Evolutionary conservation across 2,329 filamentous ascomycete genomes (phyloP).

Genomic region (Aspergillus sp.): DNA sequence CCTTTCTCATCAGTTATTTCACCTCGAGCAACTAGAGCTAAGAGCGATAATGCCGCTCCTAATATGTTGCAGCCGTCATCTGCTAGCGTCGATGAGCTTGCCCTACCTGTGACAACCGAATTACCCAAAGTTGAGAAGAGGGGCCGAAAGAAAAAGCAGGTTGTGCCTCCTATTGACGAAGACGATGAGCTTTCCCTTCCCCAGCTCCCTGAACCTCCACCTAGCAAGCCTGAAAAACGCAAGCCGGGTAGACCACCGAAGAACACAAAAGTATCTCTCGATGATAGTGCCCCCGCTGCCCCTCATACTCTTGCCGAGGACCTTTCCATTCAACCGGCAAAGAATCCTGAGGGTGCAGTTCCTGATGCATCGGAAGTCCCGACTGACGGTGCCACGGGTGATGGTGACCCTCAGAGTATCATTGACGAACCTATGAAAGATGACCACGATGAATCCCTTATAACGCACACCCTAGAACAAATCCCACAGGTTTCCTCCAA

Average conservation of each 20-base stretch:
- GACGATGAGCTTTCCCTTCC: conserved; percentile 28
- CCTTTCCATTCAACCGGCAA: background rate
- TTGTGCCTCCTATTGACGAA: conserved; percentile 24
- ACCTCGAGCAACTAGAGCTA: conserved; percentile 23
- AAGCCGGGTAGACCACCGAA: conserved; percentile 22
- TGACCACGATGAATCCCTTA: background rate
- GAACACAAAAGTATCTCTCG: conserved; percentile 1
- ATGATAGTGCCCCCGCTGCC: background rate
- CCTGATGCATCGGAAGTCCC: background rate
- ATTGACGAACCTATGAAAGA: background rate
- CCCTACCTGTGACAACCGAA: conserved; percentile 26
- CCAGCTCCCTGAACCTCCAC: background rate
- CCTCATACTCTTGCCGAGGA: background rate
- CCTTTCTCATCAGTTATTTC: conserved; percentile 38
- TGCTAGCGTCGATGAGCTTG: conserved; percentile 28
- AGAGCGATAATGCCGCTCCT: conserved; percentile 20
- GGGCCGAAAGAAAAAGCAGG: conserved; percentile 32
- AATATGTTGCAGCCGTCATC: conserved; percentile 20
- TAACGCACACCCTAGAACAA: background rate
- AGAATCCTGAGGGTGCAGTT: background rate
- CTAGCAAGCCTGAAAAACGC: conserved; percentile 19
- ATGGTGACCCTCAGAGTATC: background rate
- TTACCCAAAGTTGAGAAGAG: conserved; percentile 26
- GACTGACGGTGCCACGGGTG: too few species aligned
- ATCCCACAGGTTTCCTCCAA: background rate